Percentiles rank a stretch among this genome's conserved stretches.
Evolutionary conservation across 495 filamentous ascomycete genomes (phyloP).

Genomic region (Penicillium lividum): DNA sequence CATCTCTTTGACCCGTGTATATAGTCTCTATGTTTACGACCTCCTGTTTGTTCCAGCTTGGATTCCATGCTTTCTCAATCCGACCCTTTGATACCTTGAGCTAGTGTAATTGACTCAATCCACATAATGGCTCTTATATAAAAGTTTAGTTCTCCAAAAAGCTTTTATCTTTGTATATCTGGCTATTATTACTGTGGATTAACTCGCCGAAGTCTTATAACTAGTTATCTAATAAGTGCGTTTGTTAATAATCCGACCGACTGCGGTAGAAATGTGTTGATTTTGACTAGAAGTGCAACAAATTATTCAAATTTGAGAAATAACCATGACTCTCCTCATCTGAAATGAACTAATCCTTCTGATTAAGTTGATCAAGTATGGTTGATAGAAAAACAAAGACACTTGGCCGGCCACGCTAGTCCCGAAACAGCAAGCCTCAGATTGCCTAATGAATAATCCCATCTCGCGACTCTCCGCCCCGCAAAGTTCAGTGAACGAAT

Average conservation of each 20-base stretch:
- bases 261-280: no score
- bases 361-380: no score
- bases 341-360: not conserved
- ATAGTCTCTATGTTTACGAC: conserved; percentile 22
- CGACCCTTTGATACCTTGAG: conserved; percentile 24
- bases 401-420: conserved; percentile 31
- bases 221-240: no score
- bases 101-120: conserved; percentile 8
- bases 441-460: conserved; percentile 19
- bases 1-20: conserved; percentile 29
- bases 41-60: conserved; percentile 4
- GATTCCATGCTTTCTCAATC: conserved; percentile 18
- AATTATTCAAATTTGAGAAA: not conserved
- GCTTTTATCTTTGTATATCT: no score
- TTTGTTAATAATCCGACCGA: no score
- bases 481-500: conserved; percentile 12
- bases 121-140: not conserved
- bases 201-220: no score
- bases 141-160: not conserved
- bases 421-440: conserved; percentile 29
- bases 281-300: not conserved
- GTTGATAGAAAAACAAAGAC: conserved; percentile 3
- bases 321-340: not conserved
- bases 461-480: conserved; percentile 19
- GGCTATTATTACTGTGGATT: no score